A percentile compares a stretch with the other conserved stretches of the same genome.
Conservation (phyloP, 2,329 filamentous ascomycete genomes). For the Colletotrichum melonis region DNA sequence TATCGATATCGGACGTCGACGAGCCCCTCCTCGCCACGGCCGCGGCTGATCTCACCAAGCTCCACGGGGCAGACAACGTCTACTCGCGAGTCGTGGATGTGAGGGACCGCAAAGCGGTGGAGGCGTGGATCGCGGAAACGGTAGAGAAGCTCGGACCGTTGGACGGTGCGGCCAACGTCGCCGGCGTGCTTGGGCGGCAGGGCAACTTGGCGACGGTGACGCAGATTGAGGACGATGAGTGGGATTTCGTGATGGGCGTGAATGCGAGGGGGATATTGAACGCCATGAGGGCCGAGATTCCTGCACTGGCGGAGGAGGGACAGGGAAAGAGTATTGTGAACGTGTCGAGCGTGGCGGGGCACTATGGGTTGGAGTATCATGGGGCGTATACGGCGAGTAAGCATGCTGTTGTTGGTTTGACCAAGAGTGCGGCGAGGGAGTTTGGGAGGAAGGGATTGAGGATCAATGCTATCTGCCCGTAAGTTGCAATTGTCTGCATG, state of each 20-base stretch:
- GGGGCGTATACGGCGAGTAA: slow-evolving; percentile 47
- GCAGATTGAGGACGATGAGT: slow-evolving; percentile 51
- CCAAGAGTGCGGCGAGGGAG: slow-evolving; percentile 44
- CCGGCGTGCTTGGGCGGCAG: slow-evolving; percentile 37
- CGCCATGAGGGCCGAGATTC: slow-evolving; percentile 61
- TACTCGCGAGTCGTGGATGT: slow-evolving; percentile 28
- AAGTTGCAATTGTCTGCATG: slow-evolving; percentile 17
- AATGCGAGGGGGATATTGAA: slow-evolving; percentile 62
- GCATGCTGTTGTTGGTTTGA: slow-evolving; percentile 45
- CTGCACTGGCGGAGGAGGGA: slow-evolving; percentile 46
- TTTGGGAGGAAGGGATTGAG: slow-evolving; percentile 37
- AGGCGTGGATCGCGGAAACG: slow-evolving; percentile 45
- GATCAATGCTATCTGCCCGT: slow-evolving; percentile 44
- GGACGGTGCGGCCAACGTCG: slow-evolving; percentile 56
- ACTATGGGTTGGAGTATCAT: slow-evolving; percentile 45
- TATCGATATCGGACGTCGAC: slow-evolving; percentile 61
- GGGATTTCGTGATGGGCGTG: slow-evolving; percentile 54
- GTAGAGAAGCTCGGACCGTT: slow-evolving; percentile 48
- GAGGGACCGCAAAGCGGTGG: slow-evolving; percentile 24
- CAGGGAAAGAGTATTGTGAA: slow-evolving; percentile 57
- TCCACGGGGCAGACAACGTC: slow-evolving; percentile 11
- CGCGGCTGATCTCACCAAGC: slow-evolving; percentile 13
- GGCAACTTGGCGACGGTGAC: slow-evolving; percentile 32
- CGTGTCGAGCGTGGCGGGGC: slow-evolving; percentile 53
- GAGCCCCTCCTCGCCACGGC: slow-evolving; percentile 42